These are phyloP conservation scores for Pterocarpus macrocarpus DNA, from an alignment of 306 rosid genomes.

Conservation along the genomic window DNA sequence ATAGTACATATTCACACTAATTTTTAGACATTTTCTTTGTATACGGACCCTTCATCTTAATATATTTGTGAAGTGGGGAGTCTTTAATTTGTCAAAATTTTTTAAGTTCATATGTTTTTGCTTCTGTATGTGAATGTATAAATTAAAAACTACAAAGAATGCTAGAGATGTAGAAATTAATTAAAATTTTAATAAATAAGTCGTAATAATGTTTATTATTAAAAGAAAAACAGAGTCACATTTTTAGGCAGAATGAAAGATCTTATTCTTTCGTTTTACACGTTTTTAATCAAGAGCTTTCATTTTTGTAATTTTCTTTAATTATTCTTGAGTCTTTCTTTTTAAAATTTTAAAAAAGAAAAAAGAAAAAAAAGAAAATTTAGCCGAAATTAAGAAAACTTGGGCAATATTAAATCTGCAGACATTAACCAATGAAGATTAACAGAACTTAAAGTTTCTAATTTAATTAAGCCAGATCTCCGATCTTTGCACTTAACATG, in stretches of 20 bases:
- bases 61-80: not conserved
- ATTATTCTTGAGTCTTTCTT: not conserved
- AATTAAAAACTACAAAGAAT: not conserved
- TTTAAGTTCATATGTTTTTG: not conserved
- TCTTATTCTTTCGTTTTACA: not conserved
- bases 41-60: not conserved
- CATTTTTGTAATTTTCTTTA: too few relatives aligned
- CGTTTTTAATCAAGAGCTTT: too few relatives aligned
- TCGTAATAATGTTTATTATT: too few relatives aligned
- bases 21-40: not conserved
- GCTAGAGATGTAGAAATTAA: not conserved
- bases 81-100: conserved; percentile 3
- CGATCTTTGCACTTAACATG: not conserved
- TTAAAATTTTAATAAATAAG: not conserved
- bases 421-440: not conserved
- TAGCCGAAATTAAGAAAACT: too few relatives aligned
- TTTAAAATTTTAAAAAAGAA: too few relatives aligned
- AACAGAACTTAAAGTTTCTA: too few relatives aligned
- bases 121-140: not conserved
- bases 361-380: too few relatives aligned
- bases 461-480: not conserved
- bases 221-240: too few relatives aligned
- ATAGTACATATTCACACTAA: not conserved
- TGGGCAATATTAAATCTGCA: too few relatives aligned
- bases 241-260: too few relatives aligned